These are phyloP conservation scores for Lactifluus pinguis DNA, from an alignment of 768 basidiomycete genomes.

Conservation along the genomic window DNA sequence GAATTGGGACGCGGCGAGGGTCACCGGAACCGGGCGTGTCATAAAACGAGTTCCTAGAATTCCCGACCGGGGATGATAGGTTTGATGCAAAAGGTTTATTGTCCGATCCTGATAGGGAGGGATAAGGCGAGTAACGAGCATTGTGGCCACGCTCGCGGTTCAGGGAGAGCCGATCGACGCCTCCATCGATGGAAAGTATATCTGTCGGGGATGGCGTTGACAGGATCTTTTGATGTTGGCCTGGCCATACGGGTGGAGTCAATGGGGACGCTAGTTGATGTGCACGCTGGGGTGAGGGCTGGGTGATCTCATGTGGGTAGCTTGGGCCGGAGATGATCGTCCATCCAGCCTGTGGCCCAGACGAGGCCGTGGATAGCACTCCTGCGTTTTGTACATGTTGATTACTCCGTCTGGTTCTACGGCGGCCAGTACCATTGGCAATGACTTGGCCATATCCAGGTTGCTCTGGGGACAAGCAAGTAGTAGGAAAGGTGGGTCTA, in stretches of 20 bases:
- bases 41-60: constrained; percentile 29
- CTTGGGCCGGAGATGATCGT: constrained; percentile 18
- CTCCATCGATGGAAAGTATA: constrained; percentile 19
- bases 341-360: constrained; percentile 17
- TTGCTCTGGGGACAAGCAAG: constrained; percentile 78
- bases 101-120: constrained; percentile 24
- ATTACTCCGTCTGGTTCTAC: constrained; percentile 14
- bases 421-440: constrained; percentile 26
- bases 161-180: constrained; percentile 26
- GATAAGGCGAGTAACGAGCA: constrained; percentile 41
- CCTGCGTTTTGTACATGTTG: constrained; percentile 12
- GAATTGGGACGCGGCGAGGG: constrained; percentile 11
- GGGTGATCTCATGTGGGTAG: constrained; percentile 10
- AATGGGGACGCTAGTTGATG: constrained; percentile 5
- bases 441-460: constrained; percentile 83
- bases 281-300: constrained; percentile 1
- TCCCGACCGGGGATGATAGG: constrained; percentile 28
- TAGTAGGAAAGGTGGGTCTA: constrained; percentile 77
- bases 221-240: neutral
- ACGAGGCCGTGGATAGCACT: constrained; percentile 1
- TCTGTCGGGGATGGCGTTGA: constrained; percentile 15
- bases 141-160: constrained; percentile 23
- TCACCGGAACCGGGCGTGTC: constrained; percentile 10
- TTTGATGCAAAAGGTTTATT: constrained; percentile 22
- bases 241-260: constrained; percentile 3